Conservation (phyloP, 2,329 filamentous ascomycete genomes). For the Fusarium anguioides region DNA sequence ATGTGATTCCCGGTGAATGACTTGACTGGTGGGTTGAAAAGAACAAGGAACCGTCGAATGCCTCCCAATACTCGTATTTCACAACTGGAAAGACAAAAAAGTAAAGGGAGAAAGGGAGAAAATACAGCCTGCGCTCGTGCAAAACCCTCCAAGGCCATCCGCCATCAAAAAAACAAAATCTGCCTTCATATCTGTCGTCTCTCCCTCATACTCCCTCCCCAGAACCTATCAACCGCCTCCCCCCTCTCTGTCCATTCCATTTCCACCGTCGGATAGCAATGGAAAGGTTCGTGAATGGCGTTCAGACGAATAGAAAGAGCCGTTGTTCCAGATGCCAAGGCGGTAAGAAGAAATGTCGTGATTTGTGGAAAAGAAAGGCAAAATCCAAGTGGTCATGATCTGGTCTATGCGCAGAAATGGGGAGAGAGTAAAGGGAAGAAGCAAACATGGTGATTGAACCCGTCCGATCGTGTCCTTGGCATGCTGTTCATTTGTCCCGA, state of each 20-base stretch:
- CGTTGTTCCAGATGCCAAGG: conserved; percentile 37
- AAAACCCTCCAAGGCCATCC: conserved; percentile 28
- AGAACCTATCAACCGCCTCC: conserved; percentile 18
- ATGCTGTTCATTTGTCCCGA: conserved; percentile 39
- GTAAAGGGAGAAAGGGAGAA: conserved; percentile 27
- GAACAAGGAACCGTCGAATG: conserved; percentile 25
- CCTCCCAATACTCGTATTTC: conserved; percentile 10
- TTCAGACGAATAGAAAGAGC: conserved; percentile 20
- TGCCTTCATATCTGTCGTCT: conserved; percentile 29
- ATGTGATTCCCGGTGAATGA: conserved; percentile 7
- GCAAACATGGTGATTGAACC: conserved; percentile 47
- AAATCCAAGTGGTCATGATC: conserved; percentile 51
- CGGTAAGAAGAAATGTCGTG: conserved; percentile 24
- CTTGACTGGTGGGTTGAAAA: conserved; percentile 2
- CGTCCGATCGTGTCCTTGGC: conserved; percentile 47
- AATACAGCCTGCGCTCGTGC: conserved; percentile 39
- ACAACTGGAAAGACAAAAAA: background rate
- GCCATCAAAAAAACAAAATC: conserved; percentile 26
- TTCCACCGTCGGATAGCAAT: conserved; percentile 13
- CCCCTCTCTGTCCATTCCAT: conserved; percentile 16
- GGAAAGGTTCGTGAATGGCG: conserved; percentile 17
- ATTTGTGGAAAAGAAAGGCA: conserved; percentile 37
- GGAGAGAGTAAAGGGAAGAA: conserved; percentile 38
- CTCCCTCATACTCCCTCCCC: conserved; percentile 19
- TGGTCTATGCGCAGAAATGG: conserved; percentile 52